Base-by-base conservation (phyloP, 179 eudicot species). In the Spergularia azorica region DNA sequence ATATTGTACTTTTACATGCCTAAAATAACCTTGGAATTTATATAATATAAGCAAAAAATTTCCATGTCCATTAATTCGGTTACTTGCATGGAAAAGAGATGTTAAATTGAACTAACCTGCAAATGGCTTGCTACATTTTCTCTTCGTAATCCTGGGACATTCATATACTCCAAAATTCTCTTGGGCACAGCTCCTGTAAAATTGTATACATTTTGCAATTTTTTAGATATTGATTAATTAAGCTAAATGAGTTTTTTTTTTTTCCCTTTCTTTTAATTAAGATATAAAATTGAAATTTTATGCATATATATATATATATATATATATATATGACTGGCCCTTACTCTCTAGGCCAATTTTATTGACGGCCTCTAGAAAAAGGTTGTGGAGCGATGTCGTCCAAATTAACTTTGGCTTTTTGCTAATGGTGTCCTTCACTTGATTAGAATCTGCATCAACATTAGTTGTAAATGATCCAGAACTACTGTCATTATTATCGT, bases 261-360 rank as follows among this genome's bases (percentile, higher is more conserved):
- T 1, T 1, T 1, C 32, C 32, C 32, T 26, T 26, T 26, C 32
- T 26, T 26, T 26, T 26, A 21, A 21, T 21, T 21, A 1, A 26
- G 32, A 26, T 26, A 26, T 26, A 26, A 0, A 26, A 15, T 15
- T 15, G 26, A 11, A 72, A 5, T 18, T 26, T 26, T 26, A 26
- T 26, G 1, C 0, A 21, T 21, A 21, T 21, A 21, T 21, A 21
- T 21, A 21, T 21, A 21, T 21, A 21, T 21, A 21, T 21, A 21
- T 21, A 21, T 4, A 9, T 12, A 3, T 1, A 13, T 66, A 17
- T 17, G 17, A 6, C 21, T 20, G 26, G 9, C 14, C 21, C 94
- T 84, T 87, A 90, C 94, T 88, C 0, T 87, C 84, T n/a, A 84
- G 48, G 32, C 93, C 92, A 48, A 88, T 51, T 67, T 36, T 74